phyloP scores from a whole-genome alignment of 2,329 filamentous ascomycete species.

The Claviceps arundinis region DNA sequence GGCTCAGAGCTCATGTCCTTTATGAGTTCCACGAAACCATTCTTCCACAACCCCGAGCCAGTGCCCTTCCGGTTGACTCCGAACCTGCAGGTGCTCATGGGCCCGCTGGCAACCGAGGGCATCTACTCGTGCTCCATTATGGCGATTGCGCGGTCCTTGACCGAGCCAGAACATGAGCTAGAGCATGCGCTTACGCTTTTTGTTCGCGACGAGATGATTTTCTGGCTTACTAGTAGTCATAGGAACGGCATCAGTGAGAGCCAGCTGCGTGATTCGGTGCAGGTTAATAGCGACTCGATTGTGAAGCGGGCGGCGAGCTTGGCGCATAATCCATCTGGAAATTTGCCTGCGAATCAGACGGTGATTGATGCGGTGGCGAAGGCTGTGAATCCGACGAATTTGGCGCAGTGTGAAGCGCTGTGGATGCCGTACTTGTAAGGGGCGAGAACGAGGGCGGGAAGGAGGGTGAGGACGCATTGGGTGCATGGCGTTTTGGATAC shows the following conservation, averaged over 20 bases:
- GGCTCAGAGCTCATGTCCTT: constrained; percentile 85
- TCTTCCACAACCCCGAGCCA: constrained; percentile 89
- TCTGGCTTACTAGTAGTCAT: constrained; percentile 80
- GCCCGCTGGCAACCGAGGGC: constrained; percentile 86
- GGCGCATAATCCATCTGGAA: constrained; percentile 63
- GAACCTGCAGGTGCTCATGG: constrained; percentile 92
- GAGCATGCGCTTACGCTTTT: constrained; percentile 91
- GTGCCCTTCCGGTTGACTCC: constrained; percentile 96
- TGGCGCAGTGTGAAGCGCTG: constrained; percentile 78
- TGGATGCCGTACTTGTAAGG: constrained; percentile 75
- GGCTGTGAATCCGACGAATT: constrained; percentile 80
- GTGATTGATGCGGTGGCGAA: constrained; percentile 89
- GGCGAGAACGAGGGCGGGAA: not conserved
- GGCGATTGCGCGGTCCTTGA: constrained; percentile 89
- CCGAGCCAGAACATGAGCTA: constrained; percentile 79
- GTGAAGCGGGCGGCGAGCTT: constrained; percentile 81
- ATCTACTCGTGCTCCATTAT: constrained; percentile 93
- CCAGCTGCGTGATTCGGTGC: constrained; percentile 65
- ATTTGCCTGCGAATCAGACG: constrained; percentile 89
- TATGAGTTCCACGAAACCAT: constrained; percentile 71
- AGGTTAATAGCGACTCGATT: constrained; percentile 78
- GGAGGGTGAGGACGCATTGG: not conserved
- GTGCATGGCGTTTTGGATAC: too few relatives aligned
- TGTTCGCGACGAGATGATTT: constrained; percentile 94
- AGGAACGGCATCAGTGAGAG: constrained; percentile 42